Percentiles rank a stretch among this genome's conserved stretches.
Evolutionary conservation across 2,329 filamentous ascomycete genomes (phyloP).

Genomic region (Neofusicoccum laricinum): DNA sequence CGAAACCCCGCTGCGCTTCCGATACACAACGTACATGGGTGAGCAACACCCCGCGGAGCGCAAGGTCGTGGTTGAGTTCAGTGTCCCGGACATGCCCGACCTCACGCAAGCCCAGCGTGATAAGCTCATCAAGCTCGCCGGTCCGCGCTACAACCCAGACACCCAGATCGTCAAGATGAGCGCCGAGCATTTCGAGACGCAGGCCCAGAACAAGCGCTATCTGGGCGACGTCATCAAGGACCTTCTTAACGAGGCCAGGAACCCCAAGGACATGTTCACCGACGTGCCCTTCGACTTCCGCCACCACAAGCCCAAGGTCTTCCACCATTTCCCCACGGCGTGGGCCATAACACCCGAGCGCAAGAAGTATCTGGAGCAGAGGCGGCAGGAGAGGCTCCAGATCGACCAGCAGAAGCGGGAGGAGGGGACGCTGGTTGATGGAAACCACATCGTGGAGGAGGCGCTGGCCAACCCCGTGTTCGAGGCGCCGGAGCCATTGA

Average conservation of each 20-base stretch:
- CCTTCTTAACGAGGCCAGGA: conserved; percentile 70
- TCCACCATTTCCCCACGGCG: conserved; percentile 71
- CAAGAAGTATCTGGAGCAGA: conserved; percentile 60
- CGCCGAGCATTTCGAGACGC: conserved; percentile 81
- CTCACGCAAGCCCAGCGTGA: conserved; percentile 65
- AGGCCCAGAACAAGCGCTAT: conserved; percentile 96
- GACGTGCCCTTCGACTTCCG: conserved; percentile 88
- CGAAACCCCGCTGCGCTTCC: conserved; percentile 78
- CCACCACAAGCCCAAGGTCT: conserved; percentile 70
- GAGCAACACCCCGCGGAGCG: conserved; percentile 86
- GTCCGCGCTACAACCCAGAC: conserved; percentile 81
- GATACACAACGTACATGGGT: conserved; percentile 95
- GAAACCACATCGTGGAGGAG: conserved; percentile 39
- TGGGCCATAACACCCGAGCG: conserved; percentile 78
- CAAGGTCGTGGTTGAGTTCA: conserved; percentile 94
- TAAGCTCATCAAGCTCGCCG: conserved; percentile 86
- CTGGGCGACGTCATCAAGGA: conserved; percentile 73
- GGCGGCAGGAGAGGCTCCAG: conserved; percentile 52
- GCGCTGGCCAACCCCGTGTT: not conserved
- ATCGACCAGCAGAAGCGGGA: conserved; percentile 56
- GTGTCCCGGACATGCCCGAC: conserved; percentile 64
- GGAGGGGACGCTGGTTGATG: conserved; percentile 56
- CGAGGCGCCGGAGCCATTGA: not conserved
- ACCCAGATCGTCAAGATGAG: conserved; percentile 83
- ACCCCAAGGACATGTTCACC: conserved; percentile 75